Percentiles rank a stretch among this genome's conserved stretches.
Evolutionary conservation across 2,329 filamentous ascomycete genomes (phyloP).

Genomic region (Colletotrichum filicis): DNA sequence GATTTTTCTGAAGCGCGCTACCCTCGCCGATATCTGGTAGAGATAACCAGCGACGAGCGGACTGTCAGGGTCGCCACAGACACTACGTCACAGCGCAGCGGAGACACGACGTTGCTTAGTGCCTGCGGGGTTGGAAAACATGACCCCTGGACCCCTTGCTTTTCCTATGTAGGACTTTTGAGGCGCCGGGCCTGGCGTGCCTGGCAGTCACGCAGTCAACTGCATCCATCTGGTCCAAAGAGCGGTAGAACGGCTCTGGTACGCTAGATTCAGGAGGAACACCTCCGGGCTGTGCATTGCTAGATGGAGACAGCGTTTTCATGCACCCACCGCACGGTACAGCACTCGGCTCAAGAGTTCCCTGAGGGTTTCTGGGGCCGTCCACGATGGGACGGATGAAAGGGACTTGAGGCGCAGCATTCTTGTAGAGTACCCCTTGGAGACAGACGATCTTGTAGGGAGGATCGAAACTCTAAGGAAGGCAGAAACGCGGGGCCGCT

Average conservation of each 20-base stretch:
- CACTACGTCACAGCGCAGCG: constrained; percentile 23
- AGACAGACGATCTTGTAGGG: neutral
- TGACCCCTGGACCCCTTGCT: neutral
- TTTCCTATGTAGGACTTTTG: neutral
- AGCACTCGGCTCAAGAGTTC: neutral
- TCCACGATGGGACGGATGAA: neutral
- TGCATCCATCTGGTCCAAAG: neutral
- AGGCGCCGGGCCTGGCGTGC: neutral
- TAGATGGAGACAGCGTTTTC: neutral
- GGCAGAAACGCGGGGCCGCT: neutral
- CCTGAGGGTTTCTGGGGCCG: neutral
- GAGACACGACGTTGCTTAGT: neutral
- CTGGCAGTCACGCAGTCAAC: neutral
- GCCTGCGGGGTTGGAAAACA: constrained; percentile 1
- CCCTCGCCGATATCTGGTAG: neutral
- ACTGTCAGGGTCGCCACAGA: neutral
- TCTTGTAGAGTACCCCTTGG: neutral
- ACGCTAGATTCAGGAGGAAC: constrained; percentile 9
- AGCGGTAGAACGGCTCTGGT: neutral
- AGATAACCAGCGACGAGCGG: neutral
- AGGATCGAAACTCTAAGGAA: neutral
- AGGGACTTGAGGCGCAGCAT: neutral
- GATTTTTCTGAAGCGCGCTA: constrained; percentile 2
- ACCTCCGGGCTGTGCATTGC: constrained; percentile 3
- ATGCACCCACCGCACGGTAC: neutral